Percentiles rank a stretch among this genome's conserved stretches.
Evolutionary conservation across 2,329 filamentous ascomycete genomes (phyloP).

Genomic region (Fonsecaea nubica): DNA sequence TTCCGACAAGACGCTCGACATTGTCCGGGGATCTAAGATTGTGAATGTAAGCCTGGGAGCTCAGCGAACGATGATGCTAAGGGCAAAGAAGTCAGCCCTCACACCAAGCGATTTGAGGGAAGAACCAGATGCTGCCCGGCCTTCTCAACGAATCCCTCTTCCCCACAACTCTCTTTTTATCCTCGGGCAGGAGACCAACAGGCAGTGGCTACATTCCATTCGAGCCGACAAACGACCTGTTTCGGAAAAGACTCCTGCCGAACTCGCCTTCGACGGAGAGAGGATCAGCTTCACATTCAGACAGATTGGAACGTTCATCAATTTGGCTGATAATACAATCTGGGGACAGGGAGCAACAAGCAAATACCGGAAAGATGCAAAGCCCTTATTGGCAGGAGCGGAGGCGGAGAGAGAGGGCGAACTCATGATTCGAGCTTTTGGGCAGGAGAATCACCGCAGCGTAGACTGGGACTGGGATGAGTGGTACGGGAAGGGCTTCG

Average conservation of each 20-base stretch:
- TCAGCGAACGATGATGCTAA: conserved; percentile 84
- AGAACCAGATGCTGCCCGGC: conserved; percentile 49
- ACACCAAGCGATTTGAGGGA: conserved; percentile 15
- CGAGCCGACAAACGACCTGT: conserved; percentile 78
- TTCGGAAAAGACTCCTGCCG: conserved; percentile 70
- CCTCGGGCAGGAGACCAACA: conserved; percentile 81
- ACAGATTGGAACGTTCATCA: conserved; percentile 83
- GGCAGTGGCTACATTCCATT: conserved; percentile 90
- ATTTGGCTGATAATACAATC: conserved; percentile 68
- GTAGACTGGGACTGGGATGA: conserved; percentile 79
- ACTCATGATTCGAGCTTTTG: conserved; percentile 77
- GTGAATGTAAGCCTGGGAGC: conserved; percentile 95
- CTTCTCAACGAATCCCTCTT: conserved; percentile 72
- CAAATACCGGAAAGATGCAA: conserved; percentile 68
- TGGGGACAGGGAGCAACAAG: conserved; percentile 89
- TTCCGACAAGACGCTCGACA: conserved; percentile 95
- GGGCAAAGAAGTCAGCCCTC: conserved; percentile 72
- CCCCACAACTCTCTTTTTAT: conserved; percentile 89
- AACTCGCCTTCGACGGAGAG: conserved; percentile 74
- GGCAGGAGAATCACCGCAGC: conserved; percentile 77
- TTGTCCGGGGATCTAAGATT: conserved; percentile 78
- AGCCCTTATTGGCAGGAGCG: conserved; percentile 72
- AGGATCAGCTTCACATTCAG: conserved; percentile 94
- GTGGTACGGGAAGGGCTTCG: conserved; percentile 79
- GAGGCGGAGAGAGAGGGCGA: conserved; percentile 65